Base-by-base conservation (phyloP, 345 rosid species). In the Lepidium sativum region DNA sequence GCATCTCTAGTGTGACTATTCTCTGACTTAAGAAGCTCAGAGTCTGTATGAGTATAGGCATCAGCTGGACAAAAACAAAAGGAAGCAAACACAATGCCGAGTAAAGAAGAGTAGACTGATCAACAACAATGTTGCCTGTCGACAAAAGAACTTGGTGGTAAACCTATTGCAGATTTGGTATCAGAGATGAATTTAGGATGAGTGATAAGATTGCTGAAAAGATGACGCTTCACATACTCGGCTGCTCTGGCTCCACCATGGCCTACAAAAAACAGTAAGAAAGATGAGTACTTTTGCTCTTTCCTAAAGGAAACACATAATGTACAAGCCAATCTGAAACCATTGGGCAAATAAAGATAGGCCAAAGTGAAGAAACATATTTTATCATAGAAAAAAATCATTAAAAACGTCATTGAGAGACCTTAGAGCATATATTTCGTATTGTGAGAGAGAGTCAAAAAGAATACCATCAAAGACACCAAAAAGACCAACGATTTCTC, bases 171-270 rank as follows among this genome's bases (percentile, higher is more conserved):
- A 34, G 92, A 84, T 86, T 85, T 95, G 51, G 96, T 88, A 64
- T 95, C 96, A 57, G 99, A 84, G 29, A 91, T 86, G 77, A 95
- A 95, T 77, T 86, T 88, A 60, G 99, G 99, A 77, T 91, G 97
- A 12, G 61, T 85, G 47, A 95, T 88, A 76, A 95, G 79, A 85
- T 95, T 95, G 63, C 94, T 86, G 82, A 95, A 91, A 58, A 91
- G 97, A 73, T 91, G 88, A 47, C 79, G 87, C 61, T 95, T 95
- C 69, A 95, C 91, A 68, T 85, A 95, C 79, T 95, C 99, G 44
- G 99, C 99, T 70, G 99, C 99, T 43, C 92, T 86, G 32, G 88
- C 91, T 73, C 97, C 97, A 16, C 99, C 99, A 75, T 95, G 99
- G 40, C 99, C 99, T 95, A 74, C 72, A 82, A 33, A 9, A 5